phyloP scores from a whole-genome alignment of 176 grass and related monocot genomes.

The Eremochloa ophiuroides region DNA sequence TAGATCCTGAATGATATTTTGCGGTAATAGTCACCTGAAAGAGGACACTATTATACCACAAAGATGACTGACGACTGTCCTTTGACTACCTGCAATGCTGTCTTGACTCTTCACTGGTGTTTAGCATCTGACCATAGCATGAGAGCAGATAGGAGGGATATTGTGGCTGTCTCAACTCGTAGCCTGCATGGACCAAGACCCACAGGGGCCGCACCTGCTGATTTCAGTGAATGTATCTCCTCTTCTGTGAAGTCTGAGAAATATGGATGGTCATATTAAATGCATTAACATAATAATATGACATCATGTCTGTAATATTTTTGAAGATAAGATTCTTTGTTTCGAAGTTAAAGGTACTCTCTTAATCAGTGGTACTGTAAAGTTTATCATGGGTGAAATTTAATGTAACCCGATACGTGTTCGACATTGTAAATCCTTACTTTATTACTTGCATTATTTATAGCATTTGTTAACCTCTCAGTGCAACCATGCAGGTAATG shows the following conservation, averaged over 20 bases:
- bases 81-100: conserved; percentile 13
- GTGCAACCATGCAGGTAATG: neutral
- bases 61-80: neutral
- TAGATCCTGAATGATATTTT: neutral
- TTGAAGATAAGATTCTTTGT: neutral
- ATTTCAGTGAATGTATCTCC: conserved; percentile 65
- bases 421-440: neutral
- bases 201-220: conserved; percentile 53
- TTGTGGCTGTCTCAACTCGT: conserved; percentile 83
- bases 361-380: neutral
- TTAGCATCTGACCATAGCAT: conserved; percentile 92
- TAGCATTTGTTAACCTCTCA: neutral
- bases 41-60: neutral
- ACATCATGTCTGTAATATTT: neutral
- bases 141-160: conserved; percentile 63
- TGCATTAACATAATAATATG: neutral
- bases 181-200: conserved; percentile 75
- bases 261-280: conserved; percentile 5
- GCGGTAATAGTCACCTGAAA: neutral
- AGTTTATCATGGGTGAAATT: neutral
- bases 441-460: neutral
- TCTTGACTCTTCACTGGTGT: neutral
- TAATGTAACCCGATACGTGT: neutral
- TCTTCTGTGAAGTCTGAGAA: conserved; percentile 77
- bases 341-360: neutral